phyloP scores from a whole-genome alignment of 2,329 filamentous ascomycete species.

The Fusarium multiceps region DNA sequence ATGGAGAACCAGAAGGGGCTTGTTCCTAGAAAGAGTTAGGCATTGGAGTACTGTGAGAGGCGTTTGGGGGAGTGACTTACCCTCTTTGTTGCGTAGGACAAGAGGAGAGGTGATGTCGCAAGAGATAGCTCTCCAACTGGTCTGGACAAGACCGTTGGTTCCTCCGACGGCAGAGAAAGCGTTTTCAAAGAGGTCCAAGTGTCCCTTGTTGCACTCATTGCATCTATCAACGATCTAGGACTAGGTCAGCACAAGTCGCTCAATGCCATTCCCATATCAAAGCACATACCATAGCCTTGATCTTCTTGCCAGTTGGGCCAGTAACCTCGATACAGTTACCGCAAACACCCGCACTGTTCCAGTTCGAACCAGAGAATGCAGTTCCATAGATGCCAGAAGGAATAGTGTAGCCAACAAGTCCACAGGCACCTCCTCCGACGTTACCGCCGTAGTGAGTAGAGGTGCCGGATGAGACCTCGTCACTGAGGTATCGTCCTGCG shows the following conservation, averaged over 20 bases:
- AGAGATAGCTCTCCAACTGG: conserved; percentile 51
- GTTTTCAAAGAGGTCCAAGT: conserved; percentile 59
- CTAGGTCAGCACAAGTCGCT: not conserved
- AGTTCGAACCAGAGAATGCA: conserved; percentile 68
- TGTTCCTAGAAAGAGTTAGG: conserved; percentile 10
- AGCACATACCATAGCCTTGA: conserved; percentile 70
- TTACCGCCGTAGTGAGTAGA: conserved; percentile 67
- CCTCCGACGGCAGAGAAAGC: conserved; percentile 54
- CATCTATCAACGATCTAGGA: conserved; percentile 58
- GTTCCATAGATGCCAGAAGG: conserved; percentile 70
- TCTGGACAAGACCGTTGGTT: conserved; percentile 51
- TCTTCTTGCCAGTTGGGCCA: conserved; percentile 62
- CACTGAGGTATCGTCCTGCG: conserved; percentile 27
- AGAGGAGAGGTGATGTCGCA: conserved; percentile 57
- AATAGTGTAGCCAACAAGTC: conserved; percentile 70
- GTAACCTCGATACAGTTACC: conserved; percentile 71
- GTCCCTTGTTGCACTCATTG: conserved; percentile 54
- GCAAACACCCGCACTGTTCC: conserved; percentile 67
- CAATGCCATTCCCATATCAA: rapidly evolving
- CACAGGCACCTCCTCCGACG: conserved; percentile 69
- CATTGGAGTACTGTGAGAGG: no score
- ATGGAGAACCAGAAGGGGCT: conserved; percentile 53
- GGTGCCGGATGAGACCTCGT: conserved; percentile 26
- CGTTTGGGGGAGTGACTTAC: conserved; percentile 44
- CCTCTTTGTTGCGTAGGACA: conserved; percentile 57